These are phyloP conservation scores for Pilasporangium apinafurcum DNA, from an alignment of 352 stramenopile genomes.

Conservation along the genomic window DNA sequence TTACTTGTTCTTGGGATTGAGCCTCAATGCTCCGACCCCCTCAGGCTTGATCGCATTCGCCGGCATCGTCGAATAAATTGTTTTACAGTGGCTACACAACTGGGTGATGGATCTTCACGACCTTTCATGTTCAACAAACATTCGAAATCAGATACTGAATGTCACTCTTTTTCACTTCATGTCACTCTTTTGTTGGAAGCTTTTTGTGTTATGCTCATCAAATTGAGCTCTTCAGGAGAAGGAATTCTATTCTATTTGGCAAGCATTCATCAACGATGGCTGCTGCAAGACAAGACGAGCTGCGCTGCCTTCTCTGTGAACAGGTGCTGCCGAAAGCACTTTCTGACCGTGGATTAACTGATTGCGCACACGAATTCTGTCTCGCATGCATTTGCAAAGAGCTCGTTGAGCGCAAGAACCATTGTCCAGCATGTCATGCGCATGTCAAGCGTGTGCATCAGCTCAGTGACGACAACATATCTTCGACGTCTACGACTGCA, in stretches of 20 bases:
- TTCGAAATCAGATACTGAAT: no score
- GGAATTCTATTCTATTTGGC: no score
- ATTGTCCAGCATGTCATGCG: conserved; percentile 52
- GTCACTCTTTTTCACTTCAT: no score
- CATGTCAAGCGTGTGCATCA: conserved; percentile 59
- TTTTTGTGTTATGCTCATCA: no score
- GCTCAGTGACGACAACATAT: conserved; percentile 11
- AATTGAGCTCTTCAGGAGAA: no score
- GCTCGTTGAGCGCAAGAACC: conserved; percentile 52
- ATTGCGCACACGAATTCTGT: conserved; percentile 82
- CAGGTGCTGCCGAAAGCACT: conserved; percentile 18
- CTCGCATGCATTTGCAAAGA: conserved; percentile 54
- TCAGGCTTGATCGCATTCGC: conserved; percentile 25
- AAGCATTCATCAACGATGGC: no score
- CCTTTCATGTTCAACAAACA: no score
- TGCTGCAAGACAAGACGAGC: neutral
- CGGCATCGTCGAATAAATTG: conserved; percentile 17
- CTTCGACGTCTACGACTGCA: conserved; percentile 2
- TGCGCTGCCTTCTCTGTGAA: conserved; percentile 58
- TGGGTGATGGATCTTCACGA: no score
- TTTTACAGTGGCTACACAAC: no score
- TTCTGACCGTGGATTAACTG: conserved; percentile 51
- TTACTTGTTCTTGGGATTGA: conserved; percentile 55
- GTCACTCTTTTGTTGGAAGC: no score
- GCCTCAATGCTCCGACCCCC: conserved; percentile 29